These are phyloP conservation scores for Pascua sp. DNA, from an alignment of 1,284 basidiomycete species.

Conservation along the genomic window DNA sequence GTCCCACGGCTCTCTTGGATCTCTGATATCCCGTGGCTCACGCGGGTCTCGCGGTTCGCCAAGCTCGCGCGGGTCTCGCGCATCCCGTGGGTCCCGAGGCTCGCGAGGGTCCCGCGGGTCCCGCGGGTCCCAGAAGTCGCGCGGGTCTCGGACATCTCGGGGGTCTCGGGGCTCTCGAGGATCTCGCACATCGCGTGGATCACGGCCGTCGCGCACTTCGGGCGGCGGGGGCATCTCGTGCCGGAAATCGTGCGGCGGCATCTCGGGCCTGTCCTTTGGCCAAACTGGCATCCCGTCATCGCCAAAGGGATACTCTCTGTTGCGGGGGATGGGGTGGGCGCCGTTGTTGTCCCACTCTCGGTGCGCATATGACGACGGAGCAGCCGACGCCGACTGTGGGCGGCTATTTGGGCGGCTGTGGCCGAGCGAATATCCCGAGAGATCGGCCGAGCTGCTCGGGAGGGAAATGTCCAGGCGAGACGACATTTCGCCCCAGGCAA, in stretches of 20 bases:
- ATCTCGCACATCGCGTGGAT: background rate
- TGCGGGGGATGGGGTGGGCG: too few relatives aligned
- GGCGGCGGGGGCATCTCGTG: too few relatives aligned
- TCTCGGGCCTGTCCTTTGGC: background rate
- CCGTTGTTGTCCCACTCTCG: slow-evolving; percentile 7
- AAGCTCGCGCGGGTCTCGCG: too few relatives aligned
- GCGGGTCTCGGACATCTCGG: too few relatives aligned
- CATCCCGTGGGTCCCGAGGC: too few relatives aligned
- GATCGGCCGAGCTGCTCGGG: slow-evolving; percentile 23
- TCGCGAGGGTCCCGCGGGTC: too few relatives aligned
- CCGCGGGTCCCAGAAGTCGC: too few relatives aligned
- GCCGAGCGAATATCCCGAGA: slow-evolving; percentile 37
- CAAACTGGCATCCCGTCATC: slow-evolving; percentile 22
- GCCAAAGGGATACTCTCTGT: slow-evolving; percentile 7
- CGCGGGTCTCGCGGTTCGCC: too few relatives aligned
- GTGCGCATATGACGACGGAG: slow-evolving; percentile 2
- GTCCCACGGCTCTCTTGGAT: too few relatives aligned
- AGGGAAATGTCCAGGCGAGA: slow-evolving; percentile 12
- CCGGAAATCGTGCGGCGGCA: background rate
- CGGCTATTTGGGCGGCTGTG: background rate
- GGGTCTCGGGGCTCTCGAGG: too few relatives aligned
- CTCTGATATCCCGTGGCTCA: too few relatives aligned
- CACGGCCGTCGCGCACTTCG: background rate
- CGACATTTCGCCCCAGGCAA: slow-evolving; percentile 7
- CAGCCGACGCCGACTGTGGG: slow-evolving; percentile 4